Base-by-base conservation (phyloP, 148 eudicot species). In the Persicaria tinctoria region DNA sequence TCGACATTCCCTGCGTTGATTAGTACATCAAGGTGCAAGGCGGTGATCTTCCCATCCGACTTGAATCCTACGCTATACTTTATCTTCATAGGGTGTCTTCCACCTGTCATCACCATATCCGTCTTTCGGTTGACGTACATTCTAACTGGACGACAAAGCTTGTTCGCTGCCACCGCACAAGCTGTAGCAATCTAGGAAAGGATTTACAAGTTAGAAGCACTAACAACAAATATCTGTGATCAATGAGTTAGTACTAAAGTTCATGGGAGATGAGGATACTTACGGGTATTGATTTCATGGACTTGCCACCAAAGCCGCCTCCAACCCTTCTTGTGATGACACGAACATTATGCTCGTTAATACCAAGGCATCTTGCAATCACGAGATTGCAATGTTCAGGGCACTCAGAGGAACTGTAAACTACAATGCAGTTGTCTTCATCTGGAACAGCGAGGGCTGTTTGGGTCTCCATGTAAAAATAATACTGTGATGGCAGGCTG, bases 301-400 rank as follows among this genome's bases (percentile, higher is more conserved):
- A 86, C 83, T 94, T 94, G 75, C 98, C 98, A 72, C 98, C 97
- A 77, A 92, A 92, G 56, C 97, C 98, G 10, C 98, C 98, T 57
- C 98, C 98, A 45, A 92, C 90, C 80, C 98, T 85, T 83, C 98
- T 85, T 12, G 97, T 92, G 68, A 95, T 83, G 55, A 95, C 92
- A 27, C 97, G 96, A 49, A 95, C 80, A 75, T 89, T 92, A 82
- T 95, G 85, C 55, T 87, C 96, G 18, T 92, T 93, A 77, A 95
- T 73, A 63, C 93, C 96, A 68, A 71, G 91, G 79, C 96, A 92
- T 18, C 73, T 80, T 73, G 97, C 91, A 81, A 92, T 82, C 8
- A 76, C 81, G 60, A 76, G 50, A 54, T 90, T 89, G 69, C 86
- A 76, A 69, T 9, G 79, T 86, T 95, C 98, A 20, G 98, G 98